These are phyloP conservation scores for Aspergillus avenaceus DNA, from an alignment of 495 filamentous ascomycete species.

Conservation along the genomic window DNA sequence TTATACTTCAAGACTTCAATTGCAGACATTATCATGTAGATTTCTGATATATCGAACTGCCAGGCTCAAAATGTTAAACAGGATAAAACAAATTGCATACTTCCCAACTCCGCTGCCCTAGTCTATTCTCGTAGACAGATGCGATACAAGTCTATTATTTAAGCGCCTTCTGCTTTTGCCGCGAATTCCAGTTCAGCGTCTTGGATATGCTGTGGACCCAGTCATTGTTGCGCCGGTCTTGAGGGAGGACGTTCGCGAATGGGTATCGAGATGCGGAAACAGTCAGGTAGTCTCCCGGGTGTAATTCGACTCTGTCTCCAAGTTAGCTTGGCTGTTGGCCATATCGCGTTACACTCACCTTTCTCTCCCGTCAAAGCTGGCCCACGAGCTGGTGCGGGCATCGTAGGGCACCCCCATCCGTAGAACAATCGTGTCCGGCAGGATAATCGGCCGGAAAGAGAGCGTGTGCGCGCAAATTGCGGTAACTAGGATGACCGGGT, in stretches of 20 bases:
- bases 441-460: conserved; percentile 90
- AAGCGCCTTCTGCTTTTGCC: conserved; percentile 66
- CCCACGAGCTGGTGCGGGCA: conserved; percentile 85
- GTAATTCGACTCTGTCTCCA: conserved; percentile 62
- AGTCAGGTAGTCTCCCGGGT: conserved; percentile 91
- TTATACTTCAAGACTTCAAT: too few relatives aligned
- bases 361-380: conserved; percentile 92
- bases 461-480: conserved; percentile 95
- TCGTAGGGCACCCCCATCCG: conserved; percentile 90
- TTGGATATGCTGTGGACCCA: conserved; percentile 91
- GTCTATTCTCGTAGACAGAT: too few relatives aligned
- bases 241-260: conserved; percentile 82
- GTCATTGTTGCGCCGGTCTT: conserved; percentile 72
- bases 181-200: conserved; percentile 90
- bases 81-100: too few relatives aligned
- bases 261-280: conserved; percentile 90
- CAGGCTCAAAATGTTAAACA: too few relatives aligned
- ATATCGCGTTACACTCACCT: conserved; percentile 37
- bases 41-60: too few relatives aligned
- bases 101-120: neutral
- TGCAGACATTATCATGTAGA: too few relatives aligned
- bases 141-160: conserved; percentile 29
- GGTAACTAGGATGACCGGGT: conserved; percentile 92
- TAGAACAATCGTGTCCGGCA: conserved; percentile 91
- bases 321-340: conserved; percentile 6